Evolutionary conservation across 177 flowering plant genomes (phyloP), one percentile per base, ranked within the genome.

Genomic region (Vitis hybrid): DNA sequence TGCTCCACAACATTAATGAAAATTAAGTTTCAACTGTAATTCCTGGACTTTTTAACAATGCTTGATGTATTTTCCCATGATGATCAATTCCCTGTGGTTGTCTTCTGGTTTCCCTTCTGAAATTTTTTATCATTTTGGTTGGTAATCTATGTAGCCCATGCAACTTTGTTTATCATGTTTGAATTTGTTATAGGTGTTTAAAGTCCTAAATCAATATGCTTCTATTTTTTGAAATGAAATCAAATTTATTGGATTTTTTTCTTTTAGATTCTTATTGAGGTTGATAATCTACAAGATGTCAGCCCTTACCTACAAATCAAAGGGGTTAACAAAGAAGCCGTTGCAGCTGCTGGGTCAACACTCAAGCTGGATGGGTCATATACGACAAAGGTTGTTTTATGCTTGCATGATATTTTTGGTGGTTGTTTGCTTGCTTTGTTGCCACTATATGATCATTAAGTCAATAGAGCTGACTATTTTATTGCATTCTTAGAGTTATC

Each of bases 301-400:
- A 83, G 83, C 75, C 91, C 97, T 59, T 96, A 90, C 73, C 58
- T 96, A 57, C 99, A 96, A 79, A 96, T 96, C 48, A 96, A 96
- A 80, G 99, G 98, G 72, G 84, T 86, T 56, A 83, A 92, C 71
- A 96, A 91, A 79, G 97, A 92, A 59, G 88, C 90, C 62, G 99
- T 93, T 52, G 84, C 84, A 56, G 88, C 92, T 70, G 95, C 98
- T 77, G 98, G 98, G 51, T 88, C 93, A 64, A 74, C 84, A 22
- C 90, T 96, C 39, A 82, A 79, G 73, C 80, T 93, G 56, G 97
- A 93, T 73, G 94, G 93, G 66, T 90, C 98, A 67, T 96, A 96
- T 69, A 96, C 99, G 48, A 96, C 99, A n/a, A 93, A 96, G 98
- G 99, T 96, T 77, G 56, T 21, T 65, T 1, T 61, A 16, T 61